Evolutionary conservation across 768 basidiomycete genomes (phyloP).

Genomic region (Krasilnikovozyma curviuscula): DNA sequence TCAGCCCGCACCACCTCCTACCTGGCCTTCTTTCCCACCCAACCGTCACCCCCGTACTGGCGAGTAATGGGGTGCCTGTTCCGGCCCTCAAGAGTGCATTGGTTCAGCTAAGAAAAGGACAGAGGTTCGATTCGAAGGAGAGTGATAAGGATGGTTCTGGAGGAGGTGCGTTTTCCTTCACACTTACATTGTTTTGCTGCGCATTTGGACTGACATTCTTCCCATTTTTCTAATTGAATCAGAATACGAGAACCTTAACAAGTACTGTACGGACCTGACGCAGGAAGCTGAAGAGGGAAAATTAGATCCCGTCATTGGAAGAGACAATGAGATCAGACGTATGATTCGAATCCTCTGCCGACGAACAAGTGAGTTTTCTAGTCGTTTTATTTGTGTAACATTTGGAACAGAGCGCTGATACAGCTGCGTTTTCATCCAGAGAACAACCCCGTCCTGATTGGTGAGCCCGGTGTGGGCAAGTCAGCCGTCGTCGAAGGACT

Average conservation of each 20-base stretch:
- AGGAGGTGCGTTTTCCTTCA: not conserved
- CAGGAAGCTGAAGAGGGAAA: conserved; percentile 67
- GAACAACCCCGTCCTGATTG: conserved; percentile 50
- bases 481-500: conserved; percentile 88
- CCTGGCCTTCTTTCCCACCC: conserved; percentile 63
- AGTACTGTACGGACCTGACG: conserved; percentile 47
- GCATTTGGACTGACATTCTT: no score
- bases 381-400: no score
- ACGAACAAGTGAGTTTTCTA: no score
- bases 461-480: conserved; percentile 64
- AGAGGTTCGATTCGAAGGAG: conserved; percentile 61
- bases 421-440: no score
- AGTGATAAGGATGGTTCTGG: conserved; percentile 45
- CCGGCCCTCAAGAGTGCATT: conserved; percentile 54
- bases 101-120: conserved; percentile 59
- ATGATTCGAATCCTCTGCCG: conserved; percentile 3
- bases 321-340: conserved; percentile 20
- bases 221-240: no score
- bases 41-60: conserved; percentile 42
- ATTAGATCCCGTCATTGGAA: conserved; percentile 46
- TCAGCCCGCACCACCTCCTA: conserved; percentile 81
- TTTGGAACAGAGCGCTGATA: no score
- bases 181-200: no score
- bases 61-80: conserved; percentile 27
- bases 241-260: conserved; percentile 4